Base-by-base conservation (phyloP, 495 filamentous ascomycete species). In the Acidiella bohemica region DNA sequence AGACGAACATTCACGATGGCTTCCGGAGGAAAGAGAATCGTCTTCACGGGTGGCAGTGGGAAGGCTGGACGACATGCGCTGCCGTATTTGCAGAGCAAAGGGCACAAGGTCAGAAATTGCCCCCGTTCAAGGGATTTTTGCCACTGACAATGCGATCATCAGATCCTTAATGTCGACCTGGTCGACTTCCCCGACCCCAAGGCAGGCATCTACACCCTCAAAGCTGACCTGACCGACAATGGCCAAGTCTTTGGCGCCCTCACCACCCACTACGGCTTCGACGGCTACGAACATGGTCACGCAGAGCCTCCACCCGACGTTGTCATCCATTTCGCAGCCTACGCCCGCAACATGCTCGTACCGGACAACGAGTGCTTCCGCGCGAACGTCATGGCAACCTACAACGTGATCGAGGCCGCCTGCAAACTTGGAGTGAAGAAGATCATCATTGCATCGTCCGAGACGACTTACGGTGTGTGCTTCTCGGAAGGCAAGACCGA, bases 361-460 rank as follows among this genome's bases (percentile, higher is more conserved):
- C 73, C 74, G 0, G 75, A 79, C 50, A 68, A 65, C 21, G 72
- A 77, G 50, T 65, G 61, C 23, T 78, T 72, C 53, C 63, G 62
- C 34, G 63, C 56, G 16, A 79, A 78, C 44, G 60, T 68, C 0
- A 50, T 60, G 5, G 52, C 61, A 12, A 68, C 66, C 4, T 76
- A 73, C 51, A 78, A 79, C 46, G 63, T 78, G 9, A 65, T 79
- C 46, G 75, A 78, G 47, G 74, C 71, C 0, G 68, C 72, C 4
- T 75, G 61, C 42, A 70, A 70, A 26, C 57, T 78, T 2, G 68
- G 68, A 5, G 68, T 77, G 31, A 69, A 67, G 50, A 79, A 78
- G 53, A 68, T 77, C 42, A 60, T 78, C 47, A 60, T 74, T 30
- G 73, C 74, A 1, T 67, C 62, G 41, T 65, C 61, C 3, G 68